phyloP scores from a whole-genome alignment of 2,329 filamentous ascomycete genomes.

The Stromatinia cepivora region DNA sequence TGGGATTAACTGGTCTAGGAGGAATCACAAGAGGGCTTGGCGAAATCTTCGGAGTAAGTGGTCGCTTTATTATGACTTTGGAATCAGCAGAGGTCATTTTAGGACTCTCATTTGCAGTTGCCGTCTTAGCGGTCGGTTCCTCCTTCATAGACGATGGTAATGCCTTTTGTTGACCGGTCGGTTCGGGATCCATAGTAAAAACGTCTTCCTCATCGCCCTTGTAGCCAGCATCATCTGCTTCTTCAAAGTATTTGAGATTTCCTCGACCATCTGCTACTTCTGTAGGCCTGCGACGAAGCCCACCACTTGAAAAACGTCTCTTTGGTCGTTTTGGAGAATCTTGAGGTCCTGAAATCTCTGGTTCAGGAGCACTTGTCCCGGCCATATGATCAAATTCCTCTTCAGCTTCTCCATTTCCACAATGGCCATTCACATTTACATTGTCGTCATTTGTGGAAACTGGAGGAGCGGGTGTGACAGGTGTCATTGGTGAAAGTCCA shows the following conservation, averaged over 20 bases:
- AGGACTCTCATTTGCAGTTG: neutral
- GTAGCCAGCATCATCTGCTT: conserved; percentile 82
- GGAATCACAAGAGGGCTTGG: conserved; percentile 20
- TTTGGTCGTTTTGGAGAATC: conserved; percentile 46
- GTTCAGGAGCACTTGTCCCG: conserved; percentile 65
- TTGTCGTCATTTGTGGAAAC: conserved; percentile 14
- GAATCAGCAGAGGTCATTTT: neutral
- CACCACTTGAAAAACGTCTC: conserved; percentile 84
- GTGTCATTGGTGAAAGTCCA: conserved; percentile 25
- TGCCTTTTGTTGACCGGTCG: conserved; percentile 17
- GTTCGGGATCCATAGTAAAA: conserved; percentile 62
- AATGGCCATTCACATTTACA: neutral
- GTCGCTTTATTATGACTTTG: neutral
- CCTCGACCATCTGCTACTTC: conserved; percentile 71
- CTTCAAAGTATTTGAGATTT: conserved; percentile 87
- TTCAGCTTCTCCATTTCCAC: conserved; percentile 42
- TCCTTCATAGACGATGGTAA: neutral
- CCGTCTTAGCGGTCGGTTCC: neutral
- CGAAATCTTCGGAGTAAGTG: neutral
- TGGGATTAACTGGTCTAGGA: conserved; percentile 69
- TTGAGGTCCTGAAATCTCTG: conserved; percentile 47
- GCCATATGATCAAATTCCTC: conserved; percentile 46
- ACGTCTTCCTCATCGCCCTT: conserved; percentile 71
- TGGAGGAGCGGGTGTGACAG: conserved; percentile 17
- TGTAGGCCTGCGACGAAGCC: conserved; percentile 70